Conservation (phyloP, 768 basidiomycete genomes). For the Tephrocybe sp. region DNA sequence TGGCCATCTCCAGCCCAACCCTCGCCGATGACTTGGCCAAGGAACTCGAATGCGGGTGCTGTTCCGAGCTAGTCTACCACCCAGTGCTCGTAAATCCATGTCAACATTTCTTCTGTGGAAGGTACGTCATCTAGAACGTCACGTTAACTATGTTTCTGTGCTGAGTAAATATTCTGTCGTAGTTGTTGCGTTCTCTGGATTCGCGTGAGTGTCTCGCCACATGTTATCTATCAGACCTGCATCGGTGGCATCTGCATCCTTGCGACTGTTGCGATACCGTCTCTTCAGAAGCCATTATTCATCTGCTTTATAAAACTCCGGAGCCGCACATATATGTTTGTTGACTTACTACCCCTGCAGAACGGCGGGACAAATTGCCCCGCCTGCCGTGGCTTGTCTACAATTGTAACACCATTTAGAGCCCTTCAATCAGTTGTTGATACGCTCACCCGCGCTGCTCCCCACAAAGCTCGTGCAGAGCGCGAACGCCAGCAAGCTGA, state of each 20-base stretch:
- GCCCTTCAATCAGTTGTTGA: constrained; percentile 74
- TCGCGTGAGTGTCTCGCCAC: constrained; percentile 53
- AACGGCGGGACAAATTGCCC: constrained; percentile 87
- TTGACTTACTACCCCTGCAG: constrained; percentile 36
- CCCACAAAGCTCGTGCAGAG: constrained; percentile 64
- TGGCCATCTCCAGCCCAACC: constrained; percentile 16
- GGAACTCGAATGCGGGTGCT: constrained; percentile 86
- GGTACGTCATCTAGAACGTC: constrained; percentile 41
- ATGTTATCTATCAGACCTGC: constrained; percentile 10
- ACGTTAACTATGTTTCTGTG: neutral
- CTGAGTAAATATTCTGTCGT: too few species aligned
- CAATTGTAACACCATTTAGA: constrained; percentile 69
- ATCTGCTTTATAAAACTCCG: neutral
- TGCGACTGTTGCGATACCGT: neutral
- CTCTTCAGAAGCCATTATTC: neutral
- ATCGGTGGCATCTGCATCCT: constrained; percentile 8
- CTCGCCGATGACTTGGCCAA: constrained; percentile 66
- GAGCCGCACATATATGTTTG: neutral
- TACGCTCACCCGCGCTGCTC: constrained; percentile 67
- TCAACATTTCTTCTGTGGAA: constrained; percentile 91
- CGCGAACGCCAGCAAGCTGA: constrained; percentile 81
- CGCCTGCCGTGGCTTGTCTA: constrained; percentile 72
- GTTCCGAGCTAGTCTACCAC: constrained; percentile 76
- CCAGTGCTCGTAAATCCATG: constrained; percentile 84
- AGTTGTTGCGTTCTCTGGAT: constrained; percentile 87